Base-by-base conservation (phyloP, 2,329 filamentous ascomycete species). In the Tothia fuscella region DNA sequence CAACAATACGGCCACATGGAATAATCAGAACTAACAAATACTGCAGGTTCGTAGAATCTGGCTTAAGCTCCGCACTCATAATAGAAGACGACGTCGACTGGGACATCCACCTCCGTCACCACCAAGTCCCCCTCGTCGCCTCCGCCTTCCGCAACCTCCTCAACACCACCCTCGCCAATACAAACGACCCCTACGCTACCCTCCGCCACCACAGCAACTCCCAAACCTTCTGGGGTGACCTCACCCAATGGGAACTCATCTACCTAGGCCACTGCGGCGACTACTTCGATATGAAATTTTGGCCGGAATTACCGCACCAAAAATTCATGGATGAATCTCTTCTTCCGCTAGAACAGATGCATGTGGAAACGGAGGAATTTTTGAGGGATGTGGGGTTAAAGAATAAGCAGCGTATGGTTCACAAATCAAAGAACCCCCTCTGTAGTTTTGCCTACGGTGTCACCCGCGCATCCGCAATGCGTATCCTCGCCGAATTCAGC, bases 391-490 rank as follows among this genome's bases (percentile, higher is more conserved):
- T 54, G 13, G 47, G 50, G 31, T 58, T 49, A 38, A 58, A 59
- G 3, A n/a, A 31, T 17, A 41, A 49, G 6, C 45, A 52, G 0
- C 53, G 61, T 6, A 30, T 63, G 1, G 35, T 62, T 5, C 58
- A 63, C 47, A 50, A 53, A 28, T 53, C 55, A 10, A 47, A 50
- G 34, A 58, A 49, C 42, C 60, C 61, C 3, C 56, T 64, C 21
- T 64, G 61, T 50, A 64, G 60, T 2, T 64, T 64, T 46, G 61
- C 55, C 29, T 64, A 61, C 50, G 60, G 52, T 12, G 51, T 64
- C 3, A 61, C 54, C 0, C 51, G 58, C 3, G 32, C 44, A 6
- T 56, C 57, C 1, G 61, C 62, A 0, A 26, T 40, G 5, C 50
- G 50, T 3, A 51, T 64, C 7, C 45, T 61, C 1, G 37, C 45